Evolutionary conservation across 2,329 filamentous ascomycete species (phyloP), one percentile per base, ranked within the genome.

Genomic region (Clonostachys rosea): DNA sequence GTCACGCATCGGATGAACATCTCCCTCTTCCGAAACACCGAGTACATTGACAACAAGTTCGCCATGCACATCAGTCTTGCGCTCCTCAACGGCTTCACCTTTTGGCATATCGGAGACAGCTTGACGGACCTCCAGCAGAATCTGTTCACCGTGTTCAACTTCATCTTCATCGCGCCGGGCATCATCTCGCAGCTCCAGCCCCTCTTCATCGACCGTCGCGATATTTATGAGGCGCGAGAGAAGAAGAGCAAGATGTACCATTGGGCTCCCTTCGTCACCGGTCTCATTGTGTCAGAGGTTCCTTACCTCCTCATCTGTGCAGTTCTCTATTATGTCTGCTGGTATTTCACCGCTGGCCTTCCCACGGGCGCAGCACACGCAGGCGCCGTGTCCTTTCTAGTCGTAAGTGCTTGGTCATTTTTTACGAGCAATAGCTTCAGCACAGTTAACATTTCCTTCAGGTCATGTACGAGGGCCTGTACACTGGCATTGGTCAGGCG

Each of bases 21-120:
- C 0, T 71, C 83, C 0, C 69, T 89, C 6, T 89, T 72, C 66
- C 76, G 86, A 46, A 88, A 87, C 59, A 76, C 72, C 0, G 79
- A 84, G 45, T 88, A 89, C 52, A 62, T 84, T 47, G 79, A 80
- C 60, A 85, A 81, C 69, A 86, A 86, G 62, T 61, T 86, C 2
- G 63, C 69, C 0, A 64, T 84, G 2, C 79, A 84, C 55, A 64
- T 83, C 18, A 64, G 67, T 13, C 73, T 71, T 0, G 77, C 73
- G 0, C 69, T 84, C 1, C 81, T 83, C 65, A 82, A 79, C 56
- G 81, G 79, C 2, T 84, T 84, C 53, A 74, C 75, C 0, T 84
- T 83, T 57, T 84, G 79, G 78, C 75, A 72, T 59, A 70, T 84
- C 24, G 78, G 77, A 1, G 59, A 75, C 45, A 71, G 67, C 0